Conservation (phyloP, 164 flowering plant genomes). For the Vitis amurensis region DNA sequence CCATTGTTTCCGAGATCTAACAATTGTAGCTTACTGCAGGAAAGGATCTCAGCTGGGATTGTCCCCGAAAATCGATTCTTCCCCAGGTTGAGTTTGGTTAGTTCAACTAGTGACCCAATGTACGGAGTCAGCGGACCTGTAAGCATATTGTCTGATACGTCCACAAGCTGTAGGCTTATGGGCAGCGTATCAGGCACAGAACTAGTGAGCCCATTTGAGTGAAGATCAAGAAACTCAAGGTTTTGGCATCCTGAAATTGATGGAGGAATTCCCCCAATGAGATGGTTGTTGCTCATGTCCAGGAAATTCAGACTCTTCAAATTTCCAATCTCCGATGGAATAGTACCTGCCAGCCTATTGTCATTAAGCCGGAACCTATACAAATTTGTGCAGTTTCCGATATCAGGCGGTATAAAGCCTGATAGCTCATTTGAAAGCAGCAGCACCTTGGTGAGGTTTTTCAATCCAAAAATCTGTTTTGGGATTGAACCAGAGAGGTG, state of each 20-base stretch:
- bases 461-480: slow-evolving; percentile 55
- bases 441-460: slow-evolving; percentile 78
- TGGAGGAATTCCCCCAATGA: slow-evolving; percentile 70
- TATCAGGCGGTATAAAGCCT: slow-evolving; percentile 76
- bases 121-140: slow-evolving; percentile 49
- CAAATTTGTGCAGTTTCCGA: slow-evolving; percentile 81
- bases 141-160: slow-evolving; percentile 77
- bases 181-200: slow-evolving; percentile 63
- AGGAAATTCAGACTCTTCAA: slow-evolving; percentile 66
- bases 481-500: slow-evolving; percentile 70
- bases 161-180: slow-evolving; percentile 58
- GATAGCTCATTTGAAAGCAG: slow-evolving; percentile 79
- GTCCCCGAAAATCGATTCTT: slow-evolving; percentile 66
- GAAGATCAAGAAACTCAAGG: slow-evolving; percentile 82
- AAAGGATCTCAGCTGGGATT: slow-evolving; percentile 69
- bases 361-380: slow-evolving; percentile 56
- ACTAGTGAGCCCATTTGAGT: slow-evolving; percentile 68
- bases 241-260: slow-evolving; percentile 57
- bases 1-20: slow-evolving; percentile 71
- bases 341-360: slow-evolving; percentile 64
- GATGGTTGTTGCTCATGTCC: slow-evolving; percentile 67
- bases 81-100: slow-evolving; percentile 65
- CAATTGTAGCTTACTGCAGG: slow-evolving; percentile 67
- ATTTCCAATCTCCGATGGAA: slow-evolving; percentile 82
- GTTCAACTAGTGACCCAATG: slow-evolving; percentile 56